Evolutionary conservation across 2,329 filamentous ascomycete species (phyloP).

Genomic region (Aspergillus cejpii): DNA sequence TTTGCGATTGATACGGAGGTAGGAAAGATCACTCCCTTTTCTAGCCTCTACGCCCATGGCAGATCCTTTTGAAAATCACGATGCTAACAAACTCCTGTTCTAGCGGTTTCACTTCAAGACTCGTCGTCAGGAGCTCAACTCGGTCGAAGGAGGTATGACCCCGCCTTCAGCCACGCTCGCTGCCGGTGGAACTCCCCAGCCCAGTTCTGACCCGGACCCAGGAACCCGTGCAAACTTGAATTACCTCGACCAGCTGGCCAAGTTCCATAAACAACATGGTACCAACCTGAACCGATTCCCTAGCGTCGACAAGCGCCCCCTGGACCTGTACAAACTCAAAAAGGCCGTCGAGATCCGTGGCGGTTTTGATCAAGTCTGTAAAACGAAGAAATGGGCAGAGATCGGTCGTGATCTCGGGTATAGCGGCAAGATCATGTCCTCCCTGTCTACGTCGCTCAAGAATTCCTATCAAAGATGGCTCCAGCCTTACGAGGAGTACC

Average conservation of each 20-base stretch:
- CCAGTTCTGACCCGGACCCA: constrained; percentile 43
- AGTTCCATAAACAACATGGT: constrained; percentile 95
- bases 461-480: constrained; percentile 98
- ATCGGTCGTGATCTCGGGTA: constrained; percentile 95
- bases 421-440: constrained; percentile 99
- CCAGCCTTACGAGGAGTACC: constrained; percentile 91
- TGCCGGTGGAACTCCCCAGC: constrained; percentile 27
- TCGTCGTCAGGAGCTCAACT: constrained; percentile 92
- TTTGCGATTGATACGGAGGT: constrained; percentile 98
- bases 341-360: constrained; percentile 93
- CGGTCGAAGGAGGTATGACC: constrained; percentile 83
- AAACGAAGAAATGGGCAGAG: constrained; percentile 97
- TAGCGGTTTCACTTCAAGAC: constrained; percentile 96
- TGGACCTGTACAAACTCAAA: constrained; percentile 92
- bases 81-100: constrained; percentile 23
- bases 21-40: constrained; percentile 27
- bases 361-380: constrained; percentile 94
- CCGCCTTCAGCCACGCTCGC: constrained; percentile 24
- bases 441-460: constrained; percentile 91
- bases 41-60: not conserved
- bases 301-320: constrained; percentile 92
- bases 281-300: constrained; percentile 90
- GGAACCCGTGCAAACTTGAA: constrained; percentile 92
- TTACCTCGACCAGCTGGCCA: constrained; percentile 88
- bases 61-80: constrained; percentile 1